A percentile compares a stretch with the other conserved stretches of the same genome.
Conservation (phyloP, 345 rosid species). For the thale cress (Arabidopsis thaliana) region DNA sequence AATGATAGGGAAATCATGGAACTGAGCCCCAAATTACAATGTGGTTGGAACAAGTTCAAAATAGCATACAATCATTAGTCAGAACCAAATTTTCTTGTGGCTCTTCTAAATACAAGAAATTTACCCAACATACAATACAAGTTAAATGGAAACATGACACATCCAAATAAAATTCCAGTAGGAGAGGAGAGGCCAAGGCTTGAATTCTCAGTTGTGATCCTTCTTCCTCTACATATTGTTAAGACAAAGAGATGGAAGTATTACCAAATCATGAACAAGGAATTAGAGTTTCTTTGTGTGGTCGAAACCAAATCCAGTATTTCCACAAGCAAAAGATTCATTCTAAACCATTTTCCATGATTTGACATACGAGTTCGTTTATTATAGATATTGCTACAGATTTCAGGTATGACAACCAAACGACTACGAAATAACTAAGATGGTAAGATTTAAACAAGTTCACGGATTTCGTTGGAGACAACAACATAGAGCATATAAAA, state of each 20-base stretch:
- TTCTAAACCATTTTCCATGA: not conserved
- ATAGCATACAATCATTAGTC: too few species aligned
- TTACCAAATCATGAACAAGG: not conserved
- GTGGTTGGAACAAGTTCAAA: too few species aligned
- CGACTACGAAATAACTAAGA: not conserved
- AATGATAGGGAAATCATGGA: too few species aligned
- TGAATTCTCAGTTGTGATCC: not conserved
- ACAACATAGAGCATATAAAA: not conserved
- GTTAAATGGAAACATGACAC: not conserved
- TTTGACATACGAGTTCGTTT: not conserved
- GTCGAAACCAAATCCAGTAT: not conserved
- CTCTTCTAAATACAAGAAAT: not conserved
- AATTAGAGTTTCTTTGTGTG: not conserved
- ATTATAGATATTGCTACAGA: too few species aligned
- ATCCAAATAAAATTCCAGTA: not conserved
- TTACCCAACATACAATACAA: not conserved
- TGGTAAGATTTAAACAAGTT: not conserved
- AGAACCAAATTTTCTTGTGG: not conserved
- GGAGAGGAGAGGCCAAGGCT: not conserved
- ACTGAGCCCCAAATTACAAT: too few species aligned
- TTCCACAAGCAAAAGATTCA: not conserved
- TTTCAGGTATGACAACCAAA: not conserved
- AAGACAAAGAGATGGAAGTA: not conserved
- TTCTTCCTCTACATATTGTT: not conserved
- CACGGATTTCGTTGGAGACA: not conserved